phyloP scores from a whole-genome alignment of 371 early-diverging fungal species.

The Umbelopsis sp. region DNA sequence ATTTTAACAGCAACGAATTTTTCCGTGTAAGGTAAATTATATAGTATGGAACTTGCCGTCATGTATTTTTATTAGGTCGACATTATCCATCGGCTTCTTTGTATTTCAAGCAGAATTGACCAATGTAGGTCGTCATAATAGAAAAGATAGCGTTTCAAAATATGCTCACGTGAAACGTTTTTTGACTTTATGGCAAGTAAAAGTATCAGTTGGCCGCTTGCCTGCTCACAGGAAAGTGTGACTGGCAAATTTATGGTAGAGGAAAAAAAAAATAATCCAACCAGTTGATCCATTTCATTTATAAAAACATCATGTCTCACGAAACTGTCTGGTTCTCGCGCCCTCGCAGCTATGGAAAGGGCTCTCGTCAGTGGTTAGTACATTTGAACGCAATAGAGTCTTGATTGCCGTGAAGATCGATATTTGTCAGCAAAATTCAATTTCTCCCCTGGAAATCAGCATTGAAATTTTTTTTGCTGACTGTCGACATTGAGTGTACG shows the following conservation, averaged over 20 bases:
- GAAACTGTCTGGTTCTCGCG: conserved; percentile 94
- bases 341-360: conserved; percentile 97
- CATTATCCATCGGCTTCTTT: too few species aligned
- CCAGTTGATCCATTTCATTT: neutral
- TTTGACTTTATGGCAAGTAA: neutral
- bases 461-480: neutral
- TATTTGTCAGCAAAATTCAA: conserved; percentile 1
- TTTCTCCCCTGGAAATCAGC: neutral
- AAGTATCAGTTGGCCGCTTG: too few species aligned
- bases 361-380: conserved; percentile 96
- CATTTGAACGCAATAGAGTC: too few species aligned
- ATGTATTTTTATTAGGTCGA: too few species aligned
- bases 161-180: neutral
- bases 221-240: neutral
- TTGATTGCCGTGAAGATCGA: neutral
- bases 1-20: too few species aligned
- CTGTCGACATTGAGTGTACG: too few species aligned
- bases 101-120: too few species aligned
- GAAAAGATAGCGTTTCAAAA: too few species aligned
- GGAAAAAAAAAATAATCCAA: conserved; percentile 1
- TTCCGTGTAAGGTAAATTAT: too few species aligned
- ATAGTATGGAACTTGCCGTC: too few species aligned
- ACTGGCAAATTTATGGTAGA: neutral
- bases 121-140: too few species aligned
- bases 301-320: conserved; percentile 86